Evolutionary conservation across 2,329 filamentous ascomycete genomes (phyloP).

Genomic region (Orbilia javanica): DNA sequence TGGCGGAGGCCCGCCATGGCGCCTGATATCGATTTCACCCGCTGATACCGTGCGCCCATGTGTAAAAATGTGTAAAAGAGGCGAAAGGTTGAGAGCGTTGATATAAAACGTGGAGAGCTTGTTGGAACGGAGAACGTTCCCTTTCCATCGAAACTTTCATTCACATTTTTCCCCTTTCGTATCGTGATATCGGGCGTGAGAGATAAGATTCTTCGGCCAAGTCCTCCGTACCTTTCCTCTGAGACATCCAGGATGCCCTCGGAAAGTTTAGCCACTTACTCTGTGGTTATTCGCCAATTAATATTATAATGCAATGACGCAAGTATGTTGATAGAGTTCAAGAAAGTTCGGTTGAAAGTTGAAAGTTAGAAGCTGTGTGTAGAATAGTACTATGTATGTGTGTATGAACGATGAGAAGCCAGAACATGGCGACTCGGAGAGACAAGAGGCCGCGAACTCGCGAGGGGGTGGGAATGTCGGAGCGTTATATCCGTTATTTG

Average conservation of each 20-base stretch:
- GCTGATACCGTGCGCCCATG: slow-evolving; percentile 2
- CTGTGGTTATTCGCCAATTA: neutral
- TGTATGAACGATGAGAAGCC: neutral
- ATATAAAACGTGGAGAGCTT: slow-evolving; percentile 8
- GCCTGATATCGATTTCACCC: slow-evolving; percentile 30
- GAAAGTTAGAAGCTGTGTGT: neutral
- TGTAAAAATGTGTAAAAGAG: neutral
- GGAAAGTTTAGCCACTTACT: neutral
- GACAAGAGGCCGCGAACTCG: slow-evolving; percentile 10
- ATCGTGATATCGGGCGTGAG: neutral
- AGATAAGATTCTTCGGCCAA: neutral
- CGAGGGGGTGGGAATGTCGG: slow-evolving; percentile 19
- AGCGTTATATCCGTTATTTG: slow-evolving; percentile 44
- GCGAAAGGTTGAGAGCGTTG: slow-evolving; percentile 1
- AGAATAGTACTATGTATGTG: neutral
- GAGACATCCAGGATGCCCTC: neutral
- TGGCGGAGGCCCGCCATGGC: slow-evolving; percentile 26
- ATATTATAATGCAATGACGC: neutral
- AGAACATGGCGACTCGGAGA: neutral
- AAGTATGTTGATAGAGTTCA: neutral
- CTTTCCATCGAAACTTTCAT: slow-evolving; percentile 7
- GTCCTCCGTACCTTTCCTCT: neutral
- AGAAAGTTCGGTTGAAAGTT: slow-evolving; percentile 15
- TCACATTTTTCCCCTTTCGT: neutral
- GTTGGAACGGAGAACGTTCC: neutral